Conservation (phyloP, 352 stramenopile genomes). For the Globisporangium splendens region DNA sequence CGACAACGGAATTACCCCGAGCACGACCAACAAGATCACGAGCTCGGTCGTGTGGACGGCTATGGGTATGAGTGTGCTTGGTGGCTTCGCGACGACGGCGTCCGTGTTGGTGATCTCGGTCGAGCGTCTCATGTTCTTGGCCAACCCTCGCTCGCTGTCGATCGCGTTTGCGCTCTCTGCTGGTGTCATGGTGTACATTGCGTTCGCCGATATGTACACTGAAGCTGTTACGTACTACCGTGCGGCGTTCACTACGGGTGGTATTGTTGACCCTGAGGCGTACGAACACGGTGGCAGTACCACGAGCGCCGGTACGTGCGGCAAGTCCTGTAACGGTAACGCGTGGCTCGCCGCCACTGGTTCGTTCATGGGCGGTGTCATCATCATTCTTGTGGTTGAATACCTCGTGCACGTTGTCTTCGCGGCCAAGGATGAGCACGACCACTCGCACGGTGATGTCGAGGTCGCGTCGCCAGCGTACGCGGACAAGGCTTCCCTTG, state of each 20-base stretch:
- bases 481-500: constrained; percentile 11
- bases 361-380: constrained; percentile 59
- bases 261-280: constrained; percentile 50
- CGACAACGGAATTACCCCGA: constrained; percentile 34
- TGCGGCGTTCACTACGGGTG: constrained; percentile 49
- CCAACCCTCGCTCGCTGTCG: constrained; percentile 46
- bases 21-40: constrained; percentile 32
- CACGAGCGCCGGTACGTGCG: constrained; percentile 36
- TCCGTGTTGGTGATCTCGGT: constrained; percentile 71
- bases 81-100: constrained; percentile 60
- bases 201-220: constrained; percentile 60
- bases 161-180: constrained; percentile 72
- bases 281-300: constrained; percentile 53
- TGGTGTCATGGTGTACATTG: constrained; percentile 77
- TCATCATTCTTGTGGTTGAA: constrained; percentile 61
- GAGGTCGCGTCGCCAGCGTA: constrained; percentile 9
- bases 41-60: constrained; percentile 46
- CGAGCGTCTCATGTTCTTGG: constrained; percentile 58
- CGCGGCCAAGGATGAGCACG: constrained; percentile 15
- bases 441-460: constrained; percentile 27
- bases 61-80: constrained; percentile 75
- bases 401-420: constrained; percentile 56
- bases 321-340: constrained; percentile 52
- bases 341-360: constrained; percentile 52
- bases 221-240: constrained; percentile 59